phyloP scores from a whole-genome alignment of 2,329 filamentous ascomycete genomes.

The Pseudogymnoascus destructans region DNA sequence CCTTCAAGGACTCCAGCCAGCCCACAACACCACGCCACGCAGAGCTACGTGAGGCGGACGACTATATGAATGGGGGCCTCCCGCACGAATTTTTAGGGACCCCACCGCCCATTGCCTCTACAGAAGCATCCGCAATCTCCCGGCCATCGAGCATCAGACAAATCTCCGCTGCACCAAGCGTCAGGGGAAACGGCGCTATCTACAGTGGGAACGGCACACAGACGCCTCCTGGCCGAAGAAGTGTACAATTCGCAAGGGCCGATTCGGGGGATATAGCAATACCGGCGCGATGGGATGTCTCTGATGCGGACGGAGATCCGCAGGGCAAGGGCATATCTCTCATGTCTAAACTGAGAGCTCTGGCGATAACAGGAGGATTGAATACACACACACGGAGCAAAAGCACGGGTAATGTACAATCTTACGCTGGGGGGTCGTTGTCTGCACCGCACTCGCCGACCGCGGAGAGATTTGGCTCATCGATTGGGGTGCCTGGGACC shows the following conservation, averaged over 20 bases:
- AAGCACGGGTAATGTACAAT: slow-evolving; percentile 23
- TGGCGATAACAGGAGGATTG: slow-evolving; percentile 41
- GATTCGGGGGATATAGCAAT: slow-evolving; percentile 32
- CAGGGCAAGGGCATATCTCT: slow-evolving; percentile 52
- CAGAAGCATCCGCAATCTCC: neutral
- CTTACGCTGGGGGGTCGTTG: slow-evolving; percentile 25
- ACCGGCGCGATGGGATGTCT: slow-evolving; percentile 50
- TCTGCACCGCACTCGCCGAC: slow-evolving; percentile 38
- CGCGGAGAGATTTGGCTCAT: slow-evolving; percentile 31
- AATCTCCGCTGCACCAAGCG: slow-evolving; percentile 1
- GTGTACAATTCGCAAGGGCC: slow-evolving; percentile 60
- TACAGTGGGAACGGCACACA: slow-evolving; percentile 16
- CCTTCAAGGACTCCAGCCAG: slow-evolving; percentile 12
- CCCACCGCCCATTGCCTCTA: neutral
- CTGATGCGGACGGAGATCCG: slow-evolving; percentile 36
- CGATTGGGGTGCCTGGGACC: slow-evolving; percentile 35
- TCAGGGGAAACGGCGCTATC: neutral
- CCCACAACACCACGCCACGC: slow-evolving; percentile 9
- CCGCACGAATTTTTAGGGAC: slow-evolving; percentile 16
- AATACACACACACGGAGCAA: slow-evolving; percentile 33
- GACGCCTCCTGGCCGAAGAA: slow-evolving; percentile 37
- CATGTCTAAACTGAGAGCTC: slow-evolving; percentile 65
- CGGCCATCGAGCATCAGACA: neutral
- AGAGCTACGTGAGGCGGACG: slow-evolving; percentile 18
- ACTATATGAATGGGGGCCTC: slow-evolving; percentile 25